Percentiles rank a stretch among this genome's conserved stretches.
phyloP scores from a whole-genome alignment of 2,329 filamentous ascomycete species.

The Dactylellina haptotyla region DNA sequence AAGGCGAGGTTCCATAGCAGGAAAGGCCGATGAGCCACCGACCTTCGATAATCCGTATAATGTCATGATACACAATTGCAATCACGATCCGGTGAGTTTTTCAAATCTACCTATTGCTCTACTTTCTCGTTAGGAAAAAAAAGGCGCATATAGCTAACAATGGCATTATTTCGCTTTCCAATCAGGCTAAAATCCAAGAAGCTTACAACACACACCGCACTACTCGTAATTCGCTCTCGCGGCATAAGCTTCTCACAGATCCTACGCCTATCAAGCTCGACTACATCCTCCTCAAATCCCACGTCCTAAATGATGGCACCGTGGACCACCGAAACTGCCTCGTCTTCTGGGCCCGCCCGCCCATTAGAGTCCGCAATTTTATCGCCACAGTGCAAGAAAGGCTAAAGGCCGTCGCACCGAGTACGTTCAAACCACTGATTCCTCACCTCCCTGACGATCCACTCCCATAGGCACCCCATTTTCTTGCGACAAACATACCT shows the following conservation, averaged over 20 bases:
- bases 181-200: slow-evolving; percentile 73
- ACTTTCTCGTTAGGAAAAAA: not conserved
- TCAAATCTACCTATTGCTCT: not conserved
- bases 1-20: slow-evolving; percentile 48
- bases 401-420: slow-evolving; percentile 72
- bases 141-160: not conserved
- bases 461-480: not conserved
- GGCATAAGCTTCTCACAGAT: slow-evolving; percentile 78
- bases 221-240: slow-evolving; percentile 79
- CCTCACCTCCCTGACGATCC: slow-evolving; percentile 6
- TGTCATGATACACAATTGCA: slow-evolving; percentile 74
- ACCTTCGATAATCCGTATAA: slow-evolving; percentile 76
- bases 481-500: not conserved
- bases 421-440: slow-evolving; percentile 69
- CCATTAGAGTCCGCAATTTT: slow-evolving; percentile 74
- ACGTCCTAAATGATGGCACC: slow-evolving; percentile 49
- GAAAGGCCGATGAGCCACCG: slow-evolving; percentile 25
- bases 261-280: slow-evolving; percentile 77
- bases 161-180: not conserved
- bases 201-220: slow-evolving; percentile 79
- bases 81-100: slow-evolving; percentile 71
- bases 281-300: slow-evolving; percentile 64
- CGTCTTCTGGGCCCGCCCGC: slow-evolving; percentile 87
- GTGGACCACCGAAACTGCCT: slow-evolving; percentile 82
- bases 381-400: slow-evolving; percentile 75